phyloP scores from a whole-genome alignment of 441 rosid species.

The Croton laevigatus region DNA sequence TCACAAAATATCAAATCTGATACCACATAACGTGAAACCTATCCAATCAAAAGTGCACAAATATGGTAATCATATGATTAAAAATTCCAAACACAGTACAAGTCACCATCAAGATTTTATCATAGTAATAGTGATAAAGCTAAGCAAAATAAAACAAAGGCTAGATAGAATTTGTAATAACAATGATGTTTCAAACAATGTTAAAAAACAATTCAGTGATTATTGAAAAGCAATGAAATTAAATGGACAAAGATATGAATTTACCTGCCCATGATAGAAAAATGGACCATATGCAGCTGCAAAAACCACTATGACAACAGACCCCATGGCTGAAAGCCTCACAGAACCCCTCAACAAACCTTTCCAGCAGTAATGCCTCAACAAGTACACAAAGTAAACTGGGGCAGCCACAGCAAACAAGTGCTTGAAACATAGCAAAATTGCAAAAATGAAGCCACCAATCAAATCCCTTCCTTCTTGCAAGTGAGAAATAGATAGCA shows the following conservation, averaged over 20 bases:
- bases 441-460: conserved; percentile 78
- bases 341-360: conserved; percentile 51
- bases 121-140: neutral
- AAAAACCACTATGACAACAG: conserved; percentile 59
- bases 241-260: conserved; percentile 3
- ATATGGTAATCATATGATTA: neutral
- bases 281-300: conserved; percentile 79
- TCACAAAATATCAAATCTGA: neutral
- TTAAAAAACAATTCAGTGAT: neutral
- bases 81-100: neutral
- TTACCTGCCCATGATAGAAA: conserved; percentile 70
- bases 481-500: conserved; percentile 80
- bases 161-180: neutral
- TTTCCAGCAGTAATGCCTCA: conserved; percentile 81
- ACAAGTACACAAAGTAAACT: conserved; percentile 74
- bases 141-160: neutral
- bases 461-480: conserved; percentile 73
- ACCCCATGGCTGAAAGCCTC: conserved; percentile 51
- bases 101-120: neutral
- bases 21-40: neutral
- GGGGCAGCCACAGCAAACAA: conserved; percentile 96
- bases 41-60: neutral
- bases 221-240: too few relatives aligned
- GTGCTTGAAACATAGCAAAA: conserved; percentile 82
- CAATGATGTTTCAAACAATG: neutral